Evolutionary conservation across 371 early-diverging fungal species (phyloP), one percentile per base, ranked within the genome.

Genomic region (Mortierella sp.): DNA sequence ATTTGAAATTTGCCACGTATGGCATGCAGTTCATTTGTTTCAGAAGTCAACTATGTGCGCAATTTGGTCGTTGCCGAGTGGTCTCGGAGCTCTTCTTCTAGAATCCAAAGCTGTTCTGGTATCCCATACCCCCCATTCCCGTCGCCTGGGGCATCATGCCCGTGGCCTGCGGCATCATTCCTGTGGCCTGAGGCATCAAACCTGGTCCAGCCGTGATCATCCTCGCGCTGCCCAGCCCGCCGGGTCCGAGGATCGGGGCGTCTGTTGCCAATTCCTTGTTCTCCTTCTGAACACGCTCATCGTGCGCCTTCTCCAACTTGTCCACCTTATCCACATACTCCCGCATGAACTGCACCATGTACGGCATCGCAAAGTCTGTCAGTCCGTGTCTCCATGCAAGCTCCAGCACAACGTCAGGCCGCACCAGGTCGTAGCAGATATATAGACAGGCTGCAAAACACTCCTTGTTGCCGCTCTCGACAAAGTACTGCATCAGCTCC

Each of bases 341-440:
- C 50, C 92, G 86, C 80, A 92, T 80, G 45, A 88, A 83, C 69
- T 98, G 96, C 67, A 98, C 92, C 84, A 97, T 87, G 80, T 94
- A 98, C 7, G 99, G 99, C 96, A 96, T 96, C 26, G 96, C 93
- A 83, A 95, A 94, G 67, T 96, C 96, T 43, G 84, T 87, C 76
- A 94, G 74, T 3, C 90, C 86, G 71, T 95, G 87, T 34, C 96
- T 85, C 97, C 98, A 98, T 8, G 95, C 86, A 18, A 96, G 78
- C 83, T 98, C 99, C 85, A 98, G 81, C 18, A 97, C 95, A 14
- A 94, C 89, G 79, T 97, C 98, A 1, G 98, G 95, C 34, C 94
- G 85, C 67, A 96, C 85, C 63, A 97, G 83, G 63, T 96, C 97
- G 78, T 97, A 97, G 85, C 98, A 97, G 28, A 91, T 90, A 62